Evolutionary conservation across 164 flowering plant species (phyloP).

Genomic region (Magnolia changhungtana): DNA sequence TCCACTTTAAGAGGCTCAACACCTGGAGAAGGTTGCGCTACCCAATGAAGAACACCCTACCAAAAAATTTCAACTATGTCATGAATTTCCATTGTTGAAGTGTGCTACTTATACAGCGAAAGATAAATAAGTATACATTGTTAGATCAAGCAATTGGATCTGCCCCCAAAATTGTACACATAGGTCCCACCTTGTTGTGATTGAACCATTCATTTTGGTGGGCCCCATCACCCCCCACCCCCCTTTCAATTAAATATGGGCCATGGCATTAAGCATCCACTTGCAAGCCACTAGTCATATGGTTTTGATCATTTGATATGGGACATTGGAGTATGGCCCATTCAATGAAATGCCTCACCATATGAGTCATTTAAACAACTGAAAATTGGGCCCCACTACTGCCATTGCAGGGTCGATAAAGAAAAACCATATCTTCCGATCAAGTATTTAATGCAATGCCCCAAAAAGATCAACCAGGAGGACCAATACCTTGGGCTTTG

Average conservation of each 20-base stretch:
- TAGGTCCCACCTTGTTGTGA: background rate
- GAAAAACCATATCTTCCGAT: too few relatives aligned
- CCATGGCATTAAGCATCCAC: background rate
- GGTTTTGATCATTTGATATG: background rate
- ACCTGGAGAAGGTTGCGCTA: slow-evolving; percentile 77
- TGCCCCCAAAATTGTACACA: background rate
- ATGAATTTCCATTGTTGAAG: background rate
- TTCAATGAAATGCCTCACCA: too few relatives aligned
- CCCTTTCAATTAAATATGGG: too few relatives aligned
- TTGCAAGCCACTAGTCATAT: background rate
- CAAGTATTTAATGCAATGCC: too few relatives aligned
- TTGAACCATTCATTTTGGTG: background rate
- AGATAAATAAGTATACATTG: background rate
- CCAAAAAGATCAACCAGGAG: too few relatives aligned
- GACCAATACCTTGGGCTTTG: slow-evolving; percentile 77
- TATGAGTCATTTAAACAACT: too few relatives aligned
- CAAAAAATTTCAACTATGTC: slow-evolving; percentile 6
- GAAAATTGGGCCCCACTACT: too few relatives aligned
- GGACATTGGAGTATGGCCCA: background rate
- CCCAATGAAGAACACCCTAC: slow-evolving; percentile 98
- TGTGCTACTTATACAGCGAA: background rate
- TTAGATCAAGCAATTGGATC: background rate
- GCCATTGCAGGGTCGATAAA: too few relatives aligned
- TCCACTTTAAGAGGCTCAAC: slow-evolving; percentile 80
- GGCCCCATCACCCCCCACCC: background rate